These are phyloP conservation scores for Massariosphaeria phaeospora DNA, from an alignment of 495 filamentous ascomycete genomes.

Conservation along the genomic window DNA sequence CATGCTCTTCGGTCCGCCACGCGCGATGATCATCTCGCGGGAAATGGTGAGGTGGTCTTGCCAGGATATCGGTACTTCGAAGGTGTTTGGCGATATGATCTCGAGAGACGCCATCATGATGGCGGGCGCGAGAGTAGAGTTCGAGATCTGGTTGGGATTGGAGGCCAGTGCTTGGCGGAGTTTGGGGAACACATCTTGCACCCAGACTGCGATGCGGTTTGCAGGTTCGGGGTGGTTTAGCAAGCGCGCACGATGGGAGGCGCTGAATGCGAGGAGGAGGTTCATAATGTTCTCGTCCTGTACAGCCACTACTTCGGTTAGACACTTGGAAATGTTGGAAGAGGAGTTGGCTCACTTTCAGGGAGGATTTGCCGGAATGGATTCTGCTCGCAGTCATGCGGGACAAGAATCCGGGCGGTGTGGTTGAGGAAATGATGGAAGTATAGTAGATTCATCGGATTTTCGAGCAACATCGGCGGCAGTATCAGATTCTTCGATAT, in stretches of 20 bases:
- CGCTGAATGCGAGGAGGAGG: slow-evolving; percentile 74
- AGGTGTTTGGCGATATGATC: slow-evolving; percentile 78
- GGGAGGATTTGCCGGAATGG: slow-evolving; percentile 68
- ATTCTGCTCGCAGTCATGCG: slow-evolving; percentile 70
- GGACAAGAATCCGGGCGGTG: slow-evolving; percentile 68
- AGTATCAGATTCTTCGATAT: slow-evolving; percentile 63
- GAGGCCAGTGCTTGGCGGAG: slow-evolving; percentile 58
- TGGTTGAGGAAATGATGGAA: slow-evolving; percentile 78
- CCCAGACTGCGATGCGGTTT: slow-evolving; percentile 72
- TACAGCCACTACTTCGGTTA: slow-evolving; percentile 56
- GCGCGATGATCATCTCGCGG: slow-evolving; percentile 66
- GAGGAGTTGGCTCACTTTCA: slow-evolving; percentile 49
- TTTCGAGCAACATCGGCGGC: slow-evolving; percentile 53
- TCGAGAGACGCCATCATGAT: slow-evolving; percentile 84
- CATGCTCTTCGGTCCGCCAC: slow-evolving; percentile 55
- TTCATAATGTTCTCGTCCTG: slow-evolving; percentile 65
- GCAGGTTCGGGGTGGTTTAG: slow-evolving; percentile 69
- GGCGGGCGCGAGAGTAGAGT: slow-evolving; percentile 73
- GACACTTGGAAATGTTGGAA: background rate
- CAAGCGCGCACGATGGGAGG: slow-evolving; percentile 74
- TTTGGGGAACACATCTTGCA: slow-evolving; percentile 71
- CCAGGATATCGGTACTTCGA: slow-evolving; percentile 69
- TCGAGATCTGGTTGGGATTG: slow-evolving; percentile 51
- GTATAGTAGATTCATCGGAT: slow-evolving; percentile 73
- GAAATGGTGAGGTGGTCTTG: slow-evolving; percentile 72